Base-by-base conservation (phyloP, 192 early-diverging fungal genomes). In the Coemansia erecta region DNA sequence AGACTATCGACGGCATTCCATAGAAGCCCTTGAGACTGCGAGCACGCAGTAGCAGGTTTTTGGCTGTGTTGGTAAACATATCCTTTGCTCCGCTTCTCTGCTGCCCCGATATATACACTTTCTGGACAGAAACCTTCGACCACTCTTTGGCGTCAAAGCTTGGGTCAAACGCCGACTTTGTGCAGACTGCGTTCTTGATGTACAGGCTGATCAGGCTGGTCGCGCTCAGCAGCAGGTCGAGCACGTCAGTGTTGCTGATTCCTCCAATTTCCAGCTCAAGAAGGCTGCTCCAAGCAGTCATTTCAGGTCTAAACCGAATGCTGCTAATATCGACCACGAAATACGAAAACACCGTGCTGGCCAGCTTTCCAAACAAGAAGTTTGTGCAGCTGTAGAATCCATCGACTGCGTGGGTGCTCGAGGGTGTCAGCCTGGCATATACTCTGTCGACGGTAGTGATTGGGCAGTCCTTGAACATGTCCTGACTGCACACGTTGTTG, bases 381-480 rank as follows among this genome's bases (percentile, higher is more conserved):
- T 51, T 51, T 23, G 49, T 51, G 13, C 28, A 23, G 24, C 28
- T 23, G 24, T 51, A 51, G 49, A 51, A 28, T 3, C 49, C 49
- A 4, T 51, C 12, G 13, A 17, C 17, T 24, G 49, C 6, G 4
- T 51, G 24, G 6, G 12, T 3, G 12, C 13, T 13, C 2, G 49
- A 15, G 24, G 23, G 23, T n/a, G 9, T 31, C 24, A 51, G 12
- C 6, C 3, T 13, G 49, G 24, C 23, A 24, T 24, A 12, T 17
- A 51, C 24, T 28, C 28, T 51, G 10, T 19, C 49, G 28, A 51
- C n/a, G 5, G 49, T 31, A 1, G 3, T 31, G 12, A 51, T 28
- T 4, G 23, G 13, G 49, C 13, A 11, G 24, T 51, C 8, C 14
- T 11, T 28, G 18, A 51, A 51, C 11, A 26, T 19, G 7, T 26